Evolutionary conservation across 140 eudicot species (phyloP), one percentile per base, ranked within the genome.

Genomic region (Senecio squalidus): DNA sequence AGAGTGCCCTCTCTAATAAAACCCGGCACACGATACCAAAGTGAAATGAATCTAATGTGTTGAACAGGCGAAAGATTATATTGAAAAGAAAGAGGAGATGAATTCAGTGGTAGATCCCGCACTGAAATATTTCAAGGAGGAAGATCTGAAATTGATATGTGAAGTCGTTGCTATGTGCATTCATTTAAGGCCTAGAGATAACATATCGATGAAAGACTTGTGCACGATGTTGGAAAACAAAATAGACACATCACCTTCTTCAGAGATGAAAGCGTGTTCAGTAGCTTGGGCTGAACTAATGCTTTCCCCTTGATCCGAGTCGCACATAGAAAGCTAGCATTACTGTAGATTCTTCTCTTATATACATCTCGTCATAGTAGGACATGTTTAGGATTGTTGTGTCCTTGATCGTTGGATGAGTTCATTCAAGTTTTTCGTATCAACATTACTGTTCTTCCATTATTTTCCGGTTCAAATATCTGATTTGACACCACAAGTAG

Each of bases 211-310:
- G 86, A 59, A 68, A 58, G 98, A 92, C 0, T 18, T 92, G 25
- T 92, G 84, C 46, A 58, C 59, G 10, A 72, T 79, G 73, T 59
- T 92, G 80, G 96, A 92, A 60, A 76, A 68, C 59, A 72, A 74
- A 53, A 82, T 92, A 7, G 90, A 92, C 57, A 74, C 84, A 0
- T 87, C 98, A 2, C 25, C 75, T 21, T 81, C 96, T 18, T 84
- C 85, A 0, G 98, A 91, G 67, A 74, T 88, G 22, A 79, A 71
- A 66, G 87, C 94, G 14, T 72, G 95, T 36, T 72, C 77, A 11
- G 49, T 91, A 47, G 98, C 98, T 6, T 92, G 98, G 98, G 98
- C 96, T 16, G 96, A 92, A 51, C 84, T 92, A 58, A 88, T 88
- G 28, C 88, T 92, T 41, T 78, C 88, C 3, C 76, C 94, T 14